Evolutionary conservation across 2,329 filamentous ascomycete species (phyloP).

Genomic region (Cryphonectria japonica): DNA sequence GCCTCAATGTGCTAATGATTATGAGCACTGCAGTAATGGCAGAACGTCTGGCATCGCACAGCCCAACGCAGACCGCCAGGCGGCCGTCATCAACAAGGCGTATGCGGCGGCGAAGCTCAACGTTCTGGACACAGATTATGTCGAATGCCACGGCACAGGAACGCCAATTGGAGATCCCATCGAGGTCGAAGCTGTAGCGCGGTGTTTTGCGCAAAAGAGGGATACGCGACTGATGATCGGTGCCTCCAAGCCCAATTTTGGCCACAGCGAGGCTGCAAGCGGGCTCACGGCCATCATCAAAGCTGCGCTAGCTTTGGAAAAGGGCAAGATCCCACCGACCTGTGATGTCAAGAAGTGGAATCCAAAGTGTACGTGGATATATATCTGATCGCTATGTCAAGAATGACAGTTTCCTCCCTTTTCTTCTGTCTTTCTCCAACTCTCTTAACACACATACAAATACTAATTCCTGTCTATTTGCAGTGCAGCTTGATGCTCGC

Average conservation of each 20-base stretch:
- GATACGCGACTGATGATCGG: constrained; percentile 19
- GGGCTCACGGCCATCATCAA: constrained; percentile 39
- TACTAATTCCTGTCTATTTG: not conserved
- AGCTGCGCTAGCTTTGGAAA: constrained; percentile 37
- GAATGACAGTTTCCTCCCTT: too few relatives aligned
- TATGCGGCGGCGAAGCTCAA: constrained; percentile 14
- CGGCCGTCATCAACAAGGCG: constrained; percentile 18
- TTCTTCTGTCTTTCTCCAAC: not conserved
- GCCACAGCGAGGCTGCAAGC: constrained; percentile 33
- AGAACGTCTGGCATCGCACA: constrained; percentile 23
- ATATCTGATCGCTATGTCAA: too few relatives aligned
- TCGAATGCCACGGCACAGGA: not conserved
- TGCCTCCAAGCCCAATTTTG: constrained; percentile 35
- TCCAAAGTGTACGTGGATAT: not conserved
- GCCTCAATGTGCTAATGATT: not conserved
- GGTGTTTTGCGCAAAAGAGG: not conserved
- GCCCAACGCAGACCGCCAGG: constrained; percentile 14
- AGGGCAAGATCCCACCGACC: constrained; percentile 38
- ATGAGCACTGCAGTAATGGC: constrained; percentile 23
- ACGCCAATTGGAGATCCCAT: not conserved
- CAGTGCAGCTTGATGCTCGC: not conserved
- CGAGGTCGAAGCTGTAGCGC: not conserved
- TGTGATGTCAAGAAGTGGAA: constrained; percentile 1
- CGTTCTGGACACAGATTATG: not conserved
- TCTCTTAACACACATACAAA: not conserved